phyloP scores from a whole-genome alignment of 176 grass and related monocot genomes.

The Oryza australiensis region DNA sequence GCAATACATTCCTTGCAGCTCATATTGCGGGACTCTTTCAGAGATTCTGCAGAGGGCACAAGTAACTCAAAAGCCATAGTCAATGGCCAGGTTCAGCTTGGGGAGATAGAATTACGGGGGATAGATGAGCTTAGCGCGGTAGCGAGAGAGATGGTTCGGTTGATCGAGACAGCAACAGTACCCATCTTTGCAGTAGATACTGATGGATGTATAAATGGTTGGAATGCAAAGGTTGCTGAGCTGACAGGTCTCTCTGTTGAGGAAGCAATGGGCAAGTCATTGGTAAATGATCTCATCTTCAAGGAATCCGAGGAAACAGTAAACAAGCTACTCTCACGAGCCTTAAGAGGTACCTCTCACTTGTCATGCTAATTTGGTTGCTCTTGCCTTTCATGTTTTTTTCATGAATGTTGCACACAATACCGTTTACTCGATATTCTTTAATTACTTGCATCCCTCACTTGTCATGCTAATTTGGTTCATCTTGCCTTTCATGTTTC shows the following conservation, averaged over 20 bases:
- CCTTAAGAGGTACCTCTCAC: slow-evolving; percentile 68
- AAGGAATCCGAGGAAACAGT: slow-evolving; percentile 69
- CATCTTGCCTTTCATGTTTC: too few relatives aligned
- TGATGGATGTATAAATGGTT: slow-evolving; percentile 93
- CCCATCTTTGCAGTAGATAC: slow-evolving; percentile 95
- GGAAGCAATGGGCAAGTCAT: slow-evolving; percentile 96
- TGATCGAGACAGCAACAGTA: slow-evolving; percentile 93
- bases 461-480: slow-evolving; percentile 33
- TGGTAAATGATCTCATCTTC: slow-evolving; percentile 89
- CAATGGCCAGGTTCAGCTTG: slow-evolving; percentile 56
- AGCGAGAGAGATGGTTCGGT: slow-evolving; percentile 88
- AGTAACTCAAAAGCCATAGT: slow-evolving; percentile 72
- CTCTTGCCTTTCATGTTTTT: slow-evolving; percentile 8
- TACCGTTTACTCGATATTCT: background rate
- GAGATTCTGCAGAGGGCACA: slow-evolving; percentile 58
- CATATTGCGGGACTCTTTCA: slow-evolving; percentile 81
- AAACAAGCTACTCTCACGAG: slow-evolving; percentile 66
- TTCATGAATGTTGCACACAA: background rate
- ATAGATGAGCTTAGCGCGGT: slow-evolving; percentile 95
- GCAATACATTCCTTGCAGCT: slow-evolving; percentile 97
- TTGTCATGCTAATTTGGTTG: slow-evolving; percentile 36
- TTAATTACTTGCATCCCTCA: background rate
- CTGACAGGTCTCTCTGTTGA: slow-evolving; percentile 83
- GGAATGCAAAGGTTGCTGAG: slow-evolving; percentile 93
- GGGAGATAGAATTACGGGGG: slow-evolving; percentile 74